Conservation (phyloP, 2,329 filamentous ascomycete species). For the Aspergillus quadricinctus region DNA sequence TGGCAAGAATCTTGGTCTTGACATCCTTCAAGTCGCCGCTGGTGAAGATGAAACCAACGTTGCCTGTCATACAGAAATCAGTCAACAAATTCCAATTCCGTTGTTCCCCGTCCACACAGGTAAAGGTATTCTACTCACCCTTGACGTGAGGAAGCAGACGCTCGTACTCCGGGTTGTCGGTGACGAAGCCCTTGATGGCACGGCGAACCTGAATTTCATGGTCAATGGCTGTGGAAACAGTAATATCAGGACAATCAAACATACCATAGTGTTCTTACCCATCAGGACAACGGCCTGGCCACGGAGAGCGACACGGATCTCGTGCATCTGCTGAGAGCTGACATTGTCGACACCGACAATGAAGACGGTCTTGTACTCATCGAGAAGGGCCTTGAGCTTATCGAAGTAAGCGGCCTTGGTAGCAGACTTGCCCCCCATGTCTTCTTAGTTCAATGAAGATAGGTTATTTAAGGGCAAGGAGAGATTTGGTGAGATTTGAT, state of each 20-base stretch:
- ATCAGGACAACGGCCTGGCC: constrained; percentile 92
- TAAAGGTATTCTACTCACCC: constrained; percentile 46
- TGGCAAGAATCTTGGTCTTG: constrained; percentile 90
- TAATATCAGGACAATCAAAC: constrained; percentile 19
- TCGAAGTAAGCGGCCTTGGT: constrained; percentile 99
- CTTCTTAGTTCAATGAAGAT: constrained; percentile 86
- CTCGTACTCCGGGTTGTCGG: constrained; percentile 94
- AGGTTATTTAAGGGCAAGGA: constrained; percentile 98
- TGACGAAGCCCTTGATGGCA: constrained; percentile 90
- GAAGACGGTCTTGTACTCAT: constrained; percentile 97
- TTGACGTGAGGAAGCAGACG: constrained; percentile 92
- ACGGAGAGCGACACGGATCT: constrained; percentile 91
- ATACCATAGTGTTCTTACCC: constrained; percentile 99
- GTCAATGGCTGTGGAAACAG: constrained; percentile 5
- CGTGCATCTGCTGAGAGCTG: constrained; percentile 99
- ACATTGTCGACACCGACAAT: constrained; percentile 99
- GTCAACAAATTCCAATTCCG: not conserved
- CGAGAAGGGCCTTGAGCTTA: constrained; percentile 96
- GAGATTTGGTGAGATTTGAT: constrained; percentile 23
- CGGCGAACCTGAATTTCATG: constrained; percentile 67
- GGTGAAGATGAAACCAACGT: constrained; percentile 99
- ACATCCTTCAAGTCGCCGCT: constrained; percentile 88
- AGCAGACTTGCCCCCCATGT: constrained; percentile 95
- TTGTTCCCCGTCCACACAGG: not conserved
- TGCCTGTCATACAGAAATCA: constrained; percentile 51